A percentile compares a stretch with the other conserved stretches of the same genome.
Evolutionary conservation across 495 filamentous ascomycete genomes (phyloP).

Genomic region (Lophium mytilinum): DNA sequence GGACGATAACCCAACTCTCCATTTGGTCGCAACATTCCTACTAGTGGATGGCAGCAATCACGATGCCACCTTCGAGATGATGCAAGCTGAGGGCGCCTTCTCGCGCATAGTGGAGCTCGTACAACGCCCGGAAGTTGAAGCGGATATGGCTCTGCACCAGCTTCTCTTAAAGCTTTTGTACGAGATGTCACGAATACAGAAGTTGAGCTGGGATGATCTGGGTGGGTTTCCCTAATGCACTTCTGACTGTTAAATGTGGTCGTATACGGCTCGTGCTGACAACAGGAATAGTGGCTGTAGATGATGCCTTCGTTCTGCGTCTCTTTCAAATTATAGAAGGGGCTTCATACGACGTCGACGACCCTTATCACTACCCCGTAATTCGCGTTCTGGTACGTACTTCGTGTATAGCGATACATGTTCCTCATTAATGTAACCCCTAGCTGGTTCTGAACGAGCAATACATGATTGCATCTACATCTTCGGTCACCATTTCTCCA

Average conservation of each 20-base stretch:
- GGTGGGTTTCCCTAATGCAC: slow-evolving; percentile 38
- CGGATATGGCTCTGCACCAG: slow-evolving; percentile 64
- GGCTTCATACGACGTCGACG: slow-evolving; percentile 78
- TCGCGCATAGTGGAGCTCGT: slow-evolving; percentile 76
- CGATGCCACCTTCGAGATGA: slow-evolving; percentile 70
- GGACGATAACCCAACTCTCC: slow-evolving; percentile 69
- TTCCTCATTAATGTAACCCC: not conserved
- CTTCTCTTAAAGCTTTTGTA: slow-evolving; percentile 83
- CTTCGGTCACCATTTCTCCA: slow-evolving; percentile 42
- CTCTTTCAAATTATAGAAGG: slow-evolving; percentile 85
- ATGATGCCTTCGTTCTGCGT: slow-evolving; percentile 76
- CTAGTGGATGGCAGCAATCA: slow-evolving; percentile 78
- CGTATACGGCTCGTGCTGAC: not conserved
- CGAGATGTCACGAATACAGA: slow-evolving; percentile 93
- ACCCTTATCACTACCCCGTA: slow-evolving; percentile 94
- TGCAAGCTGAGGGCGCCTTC: slow-evolving; percentile 82
- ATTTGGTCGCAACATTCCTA: slow-evolving; percentile 78
- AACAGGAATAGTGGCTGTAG: slow-evolving; percentile 48
- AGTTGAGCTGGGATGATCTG: slow-evolving; percentile 67
- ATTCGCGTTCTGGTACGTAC: slow-evolving; percentile 74
- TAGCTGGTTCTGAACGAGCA: slow-evolving; percentile 96
- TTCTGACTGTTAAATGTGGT: not conserved
- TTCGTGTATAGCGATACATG: too few species aligned
- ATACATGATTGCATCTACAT: slow-evolving; percentile 77
- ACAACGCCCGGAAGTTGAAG: slow-evolving; percentile 50